Conservation (phyloP, 2,329 filamentous ascomycete species). For the Verruconis gallopava region DNA sequence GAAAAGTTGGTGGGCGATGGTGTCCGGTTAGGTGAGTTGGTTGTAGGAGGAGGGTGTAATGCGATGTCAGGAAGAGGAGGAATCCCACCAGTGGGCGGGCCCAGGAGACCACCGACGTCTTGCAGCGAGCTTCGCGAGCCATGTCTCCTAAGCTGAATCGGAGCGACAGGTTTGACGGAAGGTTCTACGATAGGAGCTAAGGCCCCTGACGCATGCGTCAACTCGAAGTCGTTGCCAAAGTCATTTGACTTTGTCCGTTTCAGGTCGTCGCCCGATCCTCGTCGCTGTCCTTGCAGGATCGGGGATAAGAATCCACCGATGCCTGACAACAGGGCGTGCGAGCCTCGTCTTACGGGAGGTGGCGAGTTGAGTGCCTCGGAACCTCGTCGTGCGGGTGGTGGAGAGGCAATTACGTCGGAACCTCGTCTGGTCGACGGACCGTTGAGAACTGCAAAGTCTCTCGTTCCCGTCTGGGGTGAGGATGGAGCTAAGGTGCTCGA, state of each 20-base stretch:
- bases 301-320: conserved; percentile 9
- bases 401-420: too few species aligned
- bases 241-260: neutral
- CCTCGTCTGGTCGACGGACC: too few species aligned
- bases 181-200: neutral
- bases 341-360: conserved; percentile 3
- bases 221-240: neutral
- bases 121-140: conserved; percentile 6
- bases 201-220: neutral
- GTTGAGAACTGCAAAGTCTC: conserved; percentile 1
- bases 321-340: conserved; percentile 2
- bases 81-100: neutral
- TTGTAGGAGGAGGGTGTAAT: too few species aligned
- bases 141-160: conserved; percentile 2
- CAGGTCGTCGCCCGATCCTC: neutral
- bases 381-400: conserved; percentile 4
- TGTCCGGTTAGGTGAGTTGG: too few species aligned
- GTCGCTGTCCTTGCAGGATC: conserved; percentile 2
- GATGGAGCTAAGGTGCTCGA: conserved; percentile 8
- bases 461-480: neutral
- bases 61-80: too few species aligned
- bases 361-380: conserved; percentile 1
- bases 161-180: neutral
- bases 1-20: too few species aligned
- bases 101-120: conserved; percentile 9